Conservation (phyloP, 805 yeast genomes). For the Yarrowia deformans region DNA sequence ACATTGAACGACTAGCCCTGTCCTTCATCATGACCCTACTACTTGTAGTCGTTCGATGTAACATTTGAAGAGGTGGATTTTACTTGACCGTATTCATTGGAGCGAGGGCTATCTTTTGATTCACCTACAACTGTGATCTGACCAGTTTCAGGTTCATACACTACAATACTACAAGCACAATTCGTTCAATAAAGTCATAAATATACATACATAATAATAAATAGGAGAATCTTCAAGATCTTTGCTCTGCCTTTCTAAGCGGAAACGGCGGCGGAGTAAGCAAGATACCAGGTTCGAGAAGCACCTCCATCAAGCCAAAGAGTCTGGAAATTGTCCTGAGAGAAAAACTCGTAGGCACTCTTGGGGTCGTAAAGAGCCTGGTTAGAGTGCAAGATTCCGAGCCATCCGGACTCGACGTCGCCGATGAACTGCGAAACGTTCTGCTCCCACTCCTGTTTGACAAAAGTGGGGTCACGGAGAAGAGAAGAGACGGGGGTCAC, state of each 20-base stretch:
- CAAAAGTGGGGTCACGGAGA: constrained; percentile 60
- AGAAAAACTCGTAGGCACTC: constrained; percentile 67
- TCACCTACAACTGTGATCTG: no score
- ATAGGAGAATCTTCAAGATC: constrained; percentile 11
- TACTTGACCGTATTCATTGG: no score
- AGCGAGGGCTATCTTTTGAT: no score
- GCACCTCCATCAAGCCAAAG: constrained; percentile 80
- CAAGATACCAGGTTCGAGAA: constrained; percentile 84
- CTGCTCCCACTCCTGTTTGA: constrained; percentile 65
- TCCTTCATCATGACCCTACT: no score
- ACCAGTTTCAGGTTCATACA: no score
- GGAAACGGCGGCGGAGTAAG: constrained; percentile 61
- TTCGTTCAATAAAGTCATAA: background rate
- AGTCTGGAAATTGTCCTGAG: constrained; percentile 60
- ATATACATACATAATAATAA: constrained; percentile 16
- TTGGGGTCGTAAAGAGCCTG: constrained; percentile 75
- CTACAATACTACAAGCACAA: no score
- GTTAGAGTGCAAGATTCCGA: constrained; percentile 73
- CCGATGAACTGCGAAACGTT: constrained; percentile 57
- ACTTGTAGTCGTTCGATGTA: no score
- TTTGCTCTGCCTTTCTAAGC: constrained; percentile 8
- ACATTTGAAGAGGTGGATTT: no score
- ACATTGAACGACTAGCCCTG: no score
- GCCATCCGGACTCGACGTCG: constrained; percentile 61
- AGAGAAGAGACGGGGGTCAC: constrained; percentile 67